Conservation (phyloP, 352 stramenopile genomes). For the Phytopythium chamaehyphon region DNA sequence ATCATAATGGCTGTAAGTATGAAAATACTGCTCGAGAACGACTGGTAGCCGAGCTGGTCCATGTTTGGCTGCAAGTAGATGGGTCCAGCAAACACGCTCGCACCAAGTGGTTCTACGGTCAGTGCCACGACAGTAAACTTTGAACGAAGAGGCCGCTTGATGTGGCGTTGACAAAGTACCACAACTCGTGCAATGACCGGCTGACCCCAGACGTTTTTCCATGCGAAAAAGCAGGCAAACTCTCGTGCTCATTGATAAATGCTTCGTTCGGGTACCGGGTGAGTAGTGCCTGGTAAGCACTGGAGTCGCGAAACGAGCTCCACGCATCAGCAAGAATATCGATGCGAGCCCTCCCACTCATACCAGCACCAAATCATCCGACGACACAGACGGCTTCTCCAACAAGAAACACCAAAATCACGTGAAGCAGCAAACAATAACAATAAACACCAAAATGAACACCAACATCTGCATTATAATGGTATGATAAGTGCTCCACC, state of each 20-base stretch:
- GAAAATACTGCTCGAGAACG: slow-evolving; percentile 27
- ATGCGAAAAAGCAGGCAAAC: neutral
- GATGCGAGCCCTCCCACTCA: neutral
- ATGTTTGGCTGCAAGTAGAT: slow-evolving; percentile 30
- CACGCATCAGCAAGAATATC: neutral
- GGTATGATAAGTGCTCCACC: no score
- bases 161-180: slow-evolving; percentile 32
- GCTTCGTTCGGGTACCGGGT: neutral
- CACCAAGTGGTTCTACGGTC: slow-evolving; percentile 7
- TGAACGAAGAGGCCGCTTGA: slow-evolving; percentile 23
- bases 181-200: neutral
- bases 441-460: no score
- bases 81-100: slow-evolving; percentile 17
- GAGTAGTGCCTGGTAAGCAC: neutral
- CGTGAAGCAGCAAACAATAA: no score
- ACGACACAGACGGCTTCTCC: no score
- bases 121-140: slow-evolving; percentile 17
- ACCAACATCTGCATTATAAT: no score
- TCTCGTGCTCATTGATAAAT: neutral
- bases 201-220: neutral
- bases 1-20: slow-evolving; percentile 24
- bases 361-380: neutral
- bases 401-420: no score
- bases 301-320: neutral
- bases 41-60: slow-evolving; percentile 25